Base-by-base conservation (phyloP, 176 grass and related monocot genomes). In the Oryza meridionalis region DNA sequence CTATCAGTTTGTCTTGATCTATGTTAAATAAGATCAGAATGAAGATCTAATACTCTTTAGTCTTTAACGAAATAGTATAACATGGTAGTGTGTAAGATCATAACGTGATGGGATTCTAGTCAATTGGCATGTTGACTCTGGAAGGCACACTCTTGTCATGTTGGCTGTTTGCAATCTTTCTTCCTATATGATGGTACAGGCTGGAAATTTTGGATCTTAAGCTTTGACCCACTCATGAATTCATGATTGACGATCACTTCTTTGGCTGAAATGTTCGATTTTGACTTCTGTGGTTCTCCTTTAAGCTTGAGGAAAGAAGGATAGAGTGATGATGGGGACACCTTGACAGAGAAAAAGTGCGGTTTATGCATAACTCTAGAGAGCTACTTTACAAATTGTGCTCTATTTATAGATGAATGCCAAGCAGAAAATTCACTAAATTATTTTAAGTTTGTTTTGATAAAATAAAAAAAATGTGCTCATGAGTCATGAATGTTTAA, bases 341-440 rank as follows among this genome's bases (percentile, higher is more conserved):
- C 77, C 33, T 62, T 85, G 66, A 84, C 46, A 77, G 16, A 15
- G 64, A 77, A 77, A 70, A 47, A 35, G 2, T 61, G 78, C 10
- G 49, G 13, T 78, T 47, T 85, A 70, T 46, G 74, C 50, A 22
- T 50, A 44, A 71, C 32, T 70, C 37, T 17, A 21, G 15, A 76
- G 24, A 85, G 4, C 65, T 85, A 2, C 64, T 62, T 85, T 37
- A 59, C 69, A 58, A 70, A 61, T 58, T 10, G 82, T 76, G 76
- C 19, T 31, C 29, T 59, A 46, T 61, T 50, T 66, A 70, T 43
- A 43, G 45, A 53, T 63, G 46, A 58, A 77, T 8, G 44, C 32
- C 43, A 67, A 40, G 5, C 61, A 67, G 5, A 26, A 31, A n/a
- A 75, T 37, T 59, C 29, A 55, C 2, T 78, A 44, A 55, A 77